Evolutionary conservation across 1,139 yeast species (phyloP).

Genomic region (Debaryomyces udenii): DNA sequence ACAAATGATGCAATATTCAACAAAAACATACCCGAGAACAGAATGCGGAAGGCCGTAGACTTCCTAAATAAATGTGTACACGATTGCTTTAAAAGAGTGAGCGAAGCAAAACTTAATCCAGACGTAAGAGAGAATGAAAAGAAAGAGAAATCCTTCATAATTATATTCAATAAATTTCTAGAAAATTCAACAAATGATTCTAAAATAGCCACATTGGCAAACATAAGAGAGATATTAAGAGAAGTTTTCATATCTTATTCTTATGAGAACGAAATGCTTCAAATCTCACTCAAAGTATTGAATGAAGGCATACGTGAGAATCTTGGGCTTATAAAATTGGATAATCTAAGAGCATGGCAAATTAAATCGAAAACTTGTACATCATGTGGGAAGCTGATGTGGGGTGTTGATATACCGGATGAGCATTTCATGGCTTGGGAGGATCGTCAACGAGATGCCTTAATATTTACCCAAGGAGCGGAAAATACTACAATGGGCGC

Average conservation of each 20-base stretch:
- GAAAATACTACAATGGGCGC: slow-evolving; percentile 9
- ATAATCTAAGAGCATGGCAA: slow-evolving; percentile 62
- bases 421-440: slow-evolving; percentile 55
- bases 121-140: slow-evolving; percentile 17
- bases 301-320: slow-evolving; percentile 55
- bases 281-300: slow-evolving; percentile 55
- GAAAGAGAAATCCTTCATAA: slow-evolving; percentile 44
- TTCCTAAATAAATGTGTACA: slow-evolving; percentile 51
- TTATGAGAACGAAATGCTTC: slow-evolving; percentile 61
- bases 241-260: slow-evolving; percentile 68
- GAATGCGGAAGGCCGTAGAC: slow-evolving; percentile 19
- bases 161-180: slow-evolving; percentile 54
- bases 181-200: slow-evolving; percentile 33
- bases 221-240: slow-evolving; percentile 60
- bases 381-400: slow-evolving; percentile 65
- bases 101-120: slow-evolving; percentile 40
- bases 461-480: slow-evolving; percentile 12
- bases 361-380: slow-evolving; percentile 60
- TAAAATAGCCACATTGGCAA: slow-evolving; percentile 50
- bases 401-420: slow-evolving; percentile 60
- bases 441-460: slow-evolving; percentile 25
- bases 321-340: slow-evolving; percentile 40
- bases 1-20: slow-evolving; percentile 19
- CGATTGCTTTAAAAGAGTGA: slow-evolving; percentile 52
- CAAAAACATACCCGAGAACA: slow-evolving; percentile 11